These are phyloP conservation scores for Rhynchosporium secalis DNA, from an alignment of 2,329 filamentous ascomycete genomes.

Conservation along the genomic window DNA sequence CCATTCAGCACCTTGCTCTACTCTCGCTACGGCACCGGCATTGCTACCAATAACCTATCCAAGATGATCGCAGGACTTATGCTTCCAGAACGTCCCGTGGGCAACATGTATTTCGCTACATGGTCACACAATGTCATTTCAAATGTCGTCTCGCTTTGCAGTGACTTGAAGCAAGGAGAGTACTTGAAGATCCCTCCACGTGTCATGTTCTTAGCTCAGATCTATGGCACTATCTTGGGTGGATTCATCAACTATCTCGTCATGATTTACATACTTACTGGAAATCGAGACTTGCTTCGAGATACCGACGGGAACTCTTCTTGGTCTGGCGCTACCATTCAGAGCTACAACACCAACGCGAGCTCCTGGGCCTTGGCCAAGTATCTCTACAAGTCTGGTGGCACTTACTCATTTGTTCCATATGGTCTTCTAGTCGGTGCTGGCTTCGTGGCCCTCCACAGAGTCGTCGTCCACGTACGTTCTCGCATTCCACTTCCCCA, in stretches of 20 bases:
- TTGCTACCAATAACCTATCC: slow-evolving; percentile 58
- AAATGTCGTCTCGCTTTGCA: slow-evolving; percentile 51
- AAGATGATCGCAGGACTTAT: slow-evolving; percentile 53
- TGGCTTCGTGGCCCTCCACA: slow-evolving; percentile 47
- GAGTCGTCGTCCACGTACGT: slow-evolving; percentile 45
- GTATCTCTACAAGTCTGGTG: slow-evolving; percentile 51
- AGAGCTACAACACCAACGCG: slow-evolving; percentile 48
- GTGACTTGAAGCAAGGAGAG: slow-evolving; percentile 59
- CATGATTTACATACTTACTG: slow-evolving; percentile 47
- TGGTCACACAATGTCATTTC: slow-evolving; percentile 59
- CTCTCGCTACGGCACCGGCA: slow-evolving; percentile 55
- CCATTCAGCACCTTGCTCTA: slow-evolving; percentile 53
- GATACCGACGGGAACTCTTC: slow-evolving; percentile 47
- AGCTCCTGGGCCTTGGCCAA: slow-evolving; percentile 50
- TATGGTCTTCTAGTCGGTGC: slow-evolving; percentile 52
- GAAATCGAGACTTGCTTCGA: slow-evolving; percentile 45
- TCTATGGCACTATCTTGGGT: slow-evolving; percentile 46
- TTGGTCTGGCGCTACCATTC: slow-evolving; percentile 51
- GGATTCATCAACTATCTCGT: slow-evolving; percentile 49
- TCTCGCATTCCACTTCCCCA: neutral
- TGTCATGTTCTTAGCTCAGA: slow-evolving; percentile 48
- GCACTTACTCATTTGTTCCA: slow-evolving; percentile 50
- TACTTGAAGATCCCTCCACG: slow-evolving; percentile 53
- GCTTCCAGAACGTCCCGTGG: slow-evolving; percentile 43
- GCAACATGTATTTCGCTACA: slow-evolving; percentile 51